A percentile compares a stretch with the other conserved stretches of the same genome.
phyloP scores from a whole-genome alignment of 2,329 filamentous ascomycete genomes.

The Trichoderma sp. region DNA sequence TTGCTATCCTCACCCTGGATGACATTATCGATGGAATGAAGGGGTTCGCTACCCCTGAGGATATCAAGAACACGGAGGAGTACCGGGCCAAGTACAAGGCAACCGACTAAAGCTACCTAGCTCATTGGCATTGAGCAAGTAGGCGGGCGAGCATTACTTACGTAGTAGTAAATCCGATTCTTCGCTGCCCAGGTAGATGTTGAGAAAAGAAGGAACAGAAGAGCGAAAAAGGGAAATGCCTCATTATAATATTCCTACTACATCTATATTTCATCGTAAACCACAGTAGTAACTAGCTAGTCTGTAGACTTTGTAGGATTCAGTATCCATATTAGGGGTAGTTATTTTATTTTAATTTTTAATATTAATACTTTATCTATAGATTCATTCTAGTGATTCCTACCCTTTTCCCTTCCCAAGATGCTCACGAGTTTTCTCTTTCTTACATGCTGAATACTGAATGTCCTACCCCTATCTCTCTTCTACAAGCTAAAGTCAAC shows the following conservation, averaged over 20 bases:
- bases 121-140: not conserved
- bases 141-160: not conserved
- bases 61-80: conserved; percentile 68
- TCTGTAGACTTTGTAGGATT: not conserved
- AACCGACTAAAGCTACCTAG: conserved; percentile 47
- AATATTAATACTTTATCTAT: not conserved
- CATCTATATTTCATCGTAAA: not conserved
- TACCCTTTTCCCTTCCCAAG: not conserved
- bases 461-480: too few relatives aligned
- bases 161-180: not conserved
- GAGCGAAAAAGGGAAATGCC: not conserved
- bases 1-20: conserved; percentile 79
- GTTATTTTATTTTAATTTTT: not conserved
- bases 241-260: not conserved
- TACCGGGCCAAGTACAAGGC: conserved; percentile 70
- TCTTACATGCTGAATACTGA: not conserved
- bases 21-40: conserved; percentile 75
- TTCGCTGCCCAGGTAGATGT: not conserved
- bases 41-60: conserved; percentile 60
- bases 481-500: not conserved
- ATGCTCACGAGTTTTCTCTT: not conserved
- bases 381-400: not conserved
- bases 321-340: not conserved
- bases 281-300: not conserved
- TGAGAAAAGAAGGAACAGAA: not conserved